Evolutionary conservation across 2,329 filamentous ascomycete species (phyloP).

Genomic region (Trichoderma sp.): DNA sequence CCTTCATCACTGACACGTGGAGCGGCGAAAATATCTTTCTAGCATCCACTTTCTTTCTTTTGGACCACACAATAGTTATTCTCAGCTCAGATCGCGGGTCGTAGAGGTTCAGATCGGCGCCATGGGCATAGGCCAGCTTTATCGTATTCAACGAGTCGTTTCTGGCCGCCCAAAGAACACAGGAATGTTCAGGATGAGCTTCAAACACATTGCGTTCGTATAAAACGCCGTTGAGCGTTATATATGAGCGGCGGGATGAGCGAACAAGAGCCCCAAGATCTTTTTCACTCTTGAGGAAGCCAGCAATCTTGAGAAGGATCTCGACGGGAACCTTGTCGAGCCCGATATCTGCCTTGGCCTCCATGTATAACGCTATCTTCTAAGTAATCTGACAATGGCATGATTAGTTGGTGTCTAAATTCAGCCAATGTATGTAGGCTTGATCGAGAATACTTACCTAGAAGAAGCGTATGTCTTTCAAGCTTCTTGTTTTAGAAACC

Average conservation of each 20-base stretch:
- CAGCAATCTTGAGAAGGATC: neutral
- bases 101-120: neutral
- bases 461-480: neutral
- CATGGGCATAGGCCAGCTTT: neutral
- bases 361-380: neutral
- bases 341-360: neutral
- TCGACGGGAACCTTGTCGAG: neutral
- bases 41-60: too few relatives aligned
- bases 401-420: neutral
- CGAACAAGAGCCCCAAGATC: neutral
- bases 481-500: neutral
- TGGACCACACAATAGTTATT: neutral
- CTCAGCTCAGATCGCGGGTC: neutral
- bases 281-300: neutral
- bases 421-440: neutral
- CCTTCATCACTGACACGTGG: neutral
- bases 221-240: neutral
- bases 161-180: neutral
- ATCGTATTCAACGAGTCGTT: neutral
- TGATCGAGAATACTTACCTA: neutral
- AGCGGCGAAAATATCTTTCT: neutral
- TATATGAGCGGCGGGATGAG: neutral
- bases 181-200: neutral
- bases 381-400: neutral
- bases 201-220: neutral